Base-by-base conservation (phyloP, 768 basidiomycete genomes). In the Butyriboletus loyo region DNA sequence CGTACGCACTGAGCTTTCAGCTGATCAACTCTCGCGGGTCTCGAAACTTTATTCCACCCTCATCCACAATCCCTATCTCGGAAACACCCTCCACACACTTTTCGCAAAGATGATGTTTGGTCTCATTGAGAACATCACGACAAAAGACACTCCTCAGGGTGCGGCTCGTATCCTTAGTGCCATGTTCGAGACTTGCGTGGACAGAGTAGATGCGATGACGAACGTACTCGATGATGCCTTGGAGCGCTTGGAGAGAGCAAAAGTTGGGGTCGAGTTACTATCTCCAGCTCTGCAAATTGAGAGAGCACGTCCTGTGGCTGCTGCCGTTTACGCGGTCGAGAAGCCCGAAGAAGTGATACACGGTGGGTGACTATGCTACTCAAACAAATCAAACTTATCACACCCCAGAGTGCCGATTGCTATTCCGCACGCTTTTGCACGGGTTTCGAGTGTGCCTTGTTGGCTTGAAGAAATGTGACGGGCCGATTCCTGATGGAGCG, bases 41-140 rank as follows among this genome's bases (percentile, higher is more conserved):
- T 84, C 93, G 24, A 84, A 88, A 60, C 82, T 90, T 48, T 97
- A 91, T 67, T 89, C 93, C 1, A 84, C 86, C 44, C 84, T 92
- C 64, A 81, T 97, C 45, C 96, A 98, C 72, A 93, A 97, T 64
- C 82, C 90, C 2, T 84, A 89, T 19, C 80, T 95, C 41, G 79
- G 83, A 9, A 85, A 81, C 59, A 85, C 82, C 50, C 82, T 95
- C 31, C 94, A 98, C 64, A 91, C 90, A 13, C 78, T 98, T 66
- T 92, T 90, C 57, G 87, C 89, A 47, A 98, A 98, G 70, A 85
- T 97, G 73, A 85, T 98, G 67, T 89, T 93, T 63, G 89, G 89
- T 56, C 78, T 97, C 43, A 81, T 90, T 38, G 97, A 98, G 50
- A 80, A 84, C 41, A 85, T 98, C 38, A 72, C 87, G 22, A 72